Evolutionary conservation across 257 asterid species (phyloP).

Genomic region (Nicotiana undulata): DNA sequence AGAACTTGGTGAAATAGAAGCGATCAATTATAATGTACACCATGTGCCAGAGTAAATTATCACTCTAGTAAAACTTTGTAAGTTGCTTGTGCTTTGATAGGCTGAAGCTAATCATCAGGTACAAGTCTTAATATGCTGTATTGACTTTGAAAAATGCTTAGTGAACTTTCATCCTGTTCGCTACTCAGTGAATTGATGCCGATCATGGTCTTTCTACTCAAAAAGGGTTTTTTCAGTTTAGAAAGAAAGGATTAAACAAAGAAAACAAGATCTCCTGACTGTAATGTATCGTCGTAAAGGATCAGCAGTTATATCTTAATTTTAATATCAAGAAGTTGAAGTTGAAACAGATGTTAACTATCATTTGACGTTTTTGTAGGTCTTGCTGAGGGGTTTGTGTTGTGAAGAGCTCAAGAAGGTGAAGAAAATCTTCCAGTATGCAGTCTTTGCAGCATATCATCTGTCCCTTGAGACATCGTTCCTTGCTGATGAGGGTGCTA

Average conservation of each 20-base stretch:
- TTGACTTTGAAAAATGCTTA: not conserved
- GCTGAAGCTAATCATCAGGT: not conserved
- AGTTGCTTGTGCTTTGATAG: not conserved
- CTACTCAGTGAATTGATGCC: not conserved
- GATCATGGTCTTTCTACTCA: not conserved
- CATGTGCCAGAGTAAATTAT: not conserved
- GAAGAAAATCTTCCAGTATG: slow-evolving; percentile 67
- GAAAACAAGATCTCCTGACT: not conserved
- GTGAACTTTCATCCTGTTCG: not conserved
- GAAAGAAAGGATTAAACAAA: not conserved
- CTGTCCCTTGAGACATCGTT: slow-evolving; percentile 81
- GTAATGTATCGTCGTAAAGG: not conserved
- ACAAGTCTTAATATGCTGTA: not conserved
- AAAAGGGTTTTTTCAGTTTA: not conserved
- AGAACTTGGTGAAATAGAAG: not conserved
- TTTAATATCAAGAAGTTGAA: not conserved
- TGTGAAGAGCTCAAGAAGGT: slow-evolving; percentile 78
- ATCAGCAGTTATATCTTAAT: not conserved
- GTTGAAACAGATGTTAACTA: not conserved
- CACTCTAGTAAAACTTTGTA: not conserved
- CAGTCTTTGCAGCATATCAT: slow-evolving; percentile 94
- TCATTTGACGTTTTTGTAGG: slow-evolving; percentile 35
- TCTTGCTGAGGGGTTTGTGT: slow-evolving; percentile 65
- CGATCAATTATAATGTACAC: not conserved
- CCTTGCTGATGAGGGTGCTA: slow-evolving; percentile 95